These are phyloP conservation scores for Pestalotiopsis sp. DNA, from an alignment of 2,329 filamentous ascomycete species.

Conservation along the genomic window DNA sequence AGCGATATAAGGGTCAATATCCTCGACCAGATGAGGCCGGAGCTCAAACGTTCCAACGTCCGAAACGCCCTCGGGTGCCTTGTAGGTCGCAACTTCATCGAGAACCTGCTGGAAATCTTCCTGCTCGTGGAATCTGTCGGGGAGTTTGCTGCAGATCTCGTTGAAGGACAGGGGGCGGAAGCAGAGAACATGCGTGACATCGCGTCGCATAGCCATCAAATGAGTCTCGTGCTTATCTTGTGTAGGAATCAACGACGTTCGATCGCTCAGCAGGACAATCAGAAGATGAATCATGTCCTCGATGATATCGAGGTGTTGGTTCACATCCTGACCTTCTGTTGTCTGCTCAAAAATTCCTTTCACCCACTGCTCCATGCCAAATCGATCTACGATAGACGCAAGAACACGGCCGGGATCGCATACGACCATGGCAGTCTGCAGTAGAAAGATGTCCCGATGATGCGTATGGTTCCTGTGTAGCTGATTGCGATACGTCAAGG, in stretches of 20 bases:
- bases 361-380: constrained; percentile 86
- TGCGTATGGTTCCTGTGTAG: constrained; percentile 89
- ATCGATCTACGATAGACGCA: constrained; percentile 88
- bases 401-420: constrained; percentile 84
- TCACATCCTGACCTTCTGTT: constrained; percentile 78
- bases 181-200: constrained; percentile 91
- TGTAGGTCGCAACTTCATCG: constrained; percentile 86
- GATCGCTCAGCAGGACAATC: constrained; percentile 87
- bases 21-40: constrained; percentile 80
- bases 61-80: constrained; percentile 85
- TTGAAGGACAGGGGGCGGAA: constrained; percentile 97
- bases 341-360: constrained; percentile 77
- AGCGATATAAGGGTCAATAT: constrained; percentile 93
- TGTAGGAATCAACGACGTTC: constrained; percentile 74
- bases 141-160: constrained; percentile 82
- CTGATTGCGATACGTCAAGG: constrained; percentile 89
- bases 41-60: constrained; percentile 95
- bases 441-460: constrained; percentile 89
- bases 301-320: constrained; percentile 86
- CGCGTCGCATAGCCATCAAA: constrained; percentile 76
- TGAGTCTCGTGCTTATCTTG: constrained; percentile 69
- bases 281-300: constrained; percentile 96
- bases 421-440: constrained; percentile 88
- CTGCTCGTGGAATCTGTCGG: constrained; percentile 86
- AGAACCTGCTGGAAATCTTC: constrained; percentile 86